Evolutionary conservation across 345 rosid species (phyloP), one percentile per base, ranked within the genome.

Genomic region (Eucalyptus erythrocorys): DNA sequence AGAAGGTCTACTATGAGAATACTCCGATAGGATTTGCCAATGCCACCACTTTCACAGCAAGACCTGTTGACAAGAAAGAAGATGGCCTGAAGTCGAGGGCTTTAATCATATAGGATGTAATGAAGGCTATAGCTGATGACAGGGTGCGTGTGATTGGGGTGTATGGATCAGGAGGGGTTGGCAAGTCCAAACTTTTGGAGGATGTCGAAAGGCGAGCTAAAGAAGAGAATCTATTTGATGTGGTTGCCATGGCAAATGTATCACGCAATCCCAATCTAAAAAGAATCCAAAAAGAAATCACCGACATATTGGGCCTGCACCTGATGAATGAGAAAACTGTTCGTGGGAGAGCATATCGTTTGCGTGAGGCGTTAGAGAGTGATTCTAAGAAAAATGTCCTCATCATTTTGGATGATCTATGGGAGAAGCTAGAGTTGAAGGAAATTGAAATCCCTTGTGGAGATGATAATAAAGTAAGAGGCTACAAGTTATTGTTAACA

Each of bases 341-440:
- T 5, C 4, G 7, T 5, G 89, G 32, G 22, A 88, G 92, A 49
- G 92, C 91, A 26, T 27, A 50, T 26, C 79, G 87, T 48, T 64
- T 91, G n/a, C 24, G 59, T 6, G 30, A 6, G 7, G 43, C 88
- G 47, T 34, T 92, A 86, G 89, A 32, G 79, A 50, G 45, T 10
- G 40, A 12, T 34, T 1, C 64, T 50, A 80, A 76, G 48, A 45
- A 85, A 66, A 91, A 81, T n/a, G 22, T 90, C 47, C 90, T 93
- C 47, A 84, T 93, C 24, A 89, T 93, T 57, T 64, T 93, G 16
- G 94, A 93, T 55, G 86, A 91, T 59, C 42, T 93, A 5, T 89
- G 92, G 92, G 55, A 86, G 11, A 55, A 40, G n/a, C 32, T 92
- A 21, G 80, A 92, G 13, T 32, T 91, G 48, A 84, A 88, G 26